phyloP scores from a whole-genome alignment of 257 asterid genomes.

The Solanum lycopersicoides region DNA sequence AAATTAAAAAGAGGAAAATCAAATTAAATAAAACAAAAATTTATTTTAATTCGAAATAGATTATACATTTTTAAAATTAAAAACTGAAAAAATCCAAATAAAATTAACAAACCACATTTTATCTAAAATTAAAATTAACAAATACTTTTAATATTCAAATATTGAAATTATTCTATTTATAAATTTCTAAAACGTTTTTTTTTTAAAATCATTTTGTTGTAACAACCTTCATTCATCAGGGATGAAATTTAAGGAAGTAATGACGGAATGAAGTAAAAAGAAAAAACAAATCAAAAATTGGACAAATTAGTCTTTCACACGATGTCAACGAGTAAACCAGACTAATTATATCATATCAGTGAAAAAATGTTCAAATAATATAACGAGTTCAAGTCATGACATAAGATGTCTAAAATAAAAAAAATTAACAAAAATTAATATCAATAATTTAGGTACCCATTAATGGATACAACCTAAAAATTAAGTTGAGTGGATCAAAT shows the following conservation, averaged over 20 bases:
- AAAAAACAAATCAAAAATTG: no score
- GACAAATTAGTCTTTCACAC: background rate
- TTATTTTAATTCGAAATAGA: no score
- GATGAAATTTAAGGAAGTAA: background rate
- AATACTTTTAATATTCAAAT: no score
- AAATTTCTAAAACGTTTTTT: no score
- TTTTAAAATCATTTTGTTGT: background rate
- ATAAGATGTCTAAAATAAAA: background rate
- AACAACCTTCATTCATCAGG: background rate
- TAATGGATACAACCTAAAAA: background rate
- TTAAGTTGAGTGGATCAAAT: background rate
- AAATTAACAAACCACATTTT: background rate
- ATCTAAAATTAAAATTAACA: background rate
- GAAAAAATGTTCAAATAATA: no score
- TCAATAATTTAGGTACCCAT: background rate
- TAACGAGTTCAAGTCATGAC: fast-evolving
- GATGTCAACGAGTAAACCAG: no score
- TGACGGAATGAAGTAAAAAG: no score
- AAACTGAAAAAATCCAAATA: no score
- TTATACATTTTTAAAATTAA: no score
- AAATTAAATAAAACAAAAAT: no score
- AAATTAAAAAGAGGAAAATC: no score
- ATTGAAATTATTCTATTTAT: background rate
- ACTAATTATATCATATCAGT: background rate
- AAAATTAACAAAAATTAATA: no score